A percentile compares a stretch with the other conserved stretches of the same genome.
Conservation (phyloP, 345 rosid species). For the Citrus sinensis region DVS_A1.0 CM039163.1:25610001-25610500, state of each 20-base stretch:
- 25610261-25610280: slow-evolving; percentile 49
- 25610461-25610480: not conserved
- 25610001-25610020: slow-evolving; percentile 17
- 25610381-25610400: slow-evolving; percentile 13
- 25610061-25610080: slow-evolving; percentile 46
- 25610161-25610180: slow-evolving; percentile 30
- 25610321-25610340: slow-evolving; percentile 44
- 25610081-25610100: slow-evolving; percentile 36
- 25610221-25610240: slow-evolving; percentile 43
- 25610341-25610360: slow-evolving; percentile 51
- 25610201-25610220: slow-evolving; percentile 70
- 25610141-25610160: slow-evolving; percentile 60
- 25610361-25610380: slow-evolving; percentile 37
- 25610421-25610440: not conserved
- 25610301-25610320: slow-evolving; percentile 26
- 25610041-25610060: slow-evolving; percentile 45
- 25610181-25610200: slow-evolving; percentile 22
- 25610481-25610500: slow-evolving; percentile 11
- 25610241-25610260: slow-evolving; percentile 2
- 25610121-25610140: slow-evolving; percentile 10
- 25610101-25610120: slow-evolving; percentile 40
- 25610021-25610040: slow-evolving; percentile 54
- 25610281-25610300: slow-evolving; percentile 15
- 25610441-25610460: slow-evolving; percentile 12
- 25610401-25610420: not conserved